Percentiles rank a stretch among this genome's conserved stretches.
These are phyloP conservation scores for Aspergillus clavatus DNA, from an alignment of 2,329 filamentous ascomycete species.

Conservation along the genomic window DNA sequence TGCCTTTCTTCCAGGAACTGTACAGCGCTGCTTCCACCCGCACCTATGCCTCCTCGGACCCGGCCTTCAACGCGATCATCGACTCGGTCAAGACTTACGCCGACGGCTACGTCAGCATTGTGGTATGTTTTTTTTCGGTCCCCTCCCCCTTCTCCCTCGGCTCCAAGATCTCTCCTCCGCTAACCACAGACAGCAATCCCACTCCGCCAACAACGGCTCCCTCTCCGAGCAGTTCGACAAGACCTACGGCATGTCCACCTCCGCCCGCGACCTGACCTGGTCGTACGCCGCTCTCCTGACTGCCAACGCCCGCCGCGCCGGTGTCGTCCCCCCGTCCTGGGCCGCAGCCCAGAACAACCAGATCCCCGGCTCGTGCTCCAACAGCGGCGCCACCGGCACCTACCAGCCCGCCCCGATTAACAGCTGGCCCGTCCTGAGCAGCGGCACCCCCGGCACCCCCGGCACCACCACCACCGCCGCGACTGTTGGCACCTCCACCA, in stretches of 20 bases:
- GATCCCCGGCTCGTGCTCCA: constrained; percentile 27
- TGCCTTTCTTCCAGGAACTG: constrained; percentile 67
- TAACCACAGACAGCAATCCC: too few relatives aligned
- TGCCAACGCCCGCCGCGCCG: constrained; percentile 29
- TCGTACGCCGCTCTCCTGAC: constrained; percentile 43
- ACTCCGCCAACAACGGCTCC: constrained; percentile 27
- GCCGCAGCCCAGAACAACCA: constrained; percentile 28
- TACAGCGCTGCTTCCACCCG: constrained; percentile 55
- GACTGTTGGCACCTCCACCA: constrained; percentile 11
- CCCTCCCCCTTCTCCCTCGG: too few relatives aligned
- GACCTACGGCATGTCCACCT: constrained; percentile 31
- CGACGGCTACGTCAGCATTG: constrained; percentile 50
- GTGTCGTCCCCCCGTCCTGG: constrained; percentile 32
- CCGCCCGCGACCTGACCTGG: constrained; percentile 43
- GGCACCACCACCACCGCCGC: constrained; percentile 7
- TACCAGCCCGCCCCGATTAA: constrained; percentile 31
- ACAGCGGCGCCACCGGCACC: constrained; percentile 30
- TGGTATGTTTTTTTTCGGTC: too few relatives aligned
- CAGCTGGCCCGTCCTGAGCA: constrained; percentile 28
- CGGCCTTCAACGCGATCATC: constrained; percentile 52
- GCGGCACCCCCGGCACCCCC: constrained; percentile 7
- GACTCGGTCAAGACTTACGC: constrained; percentile 63
- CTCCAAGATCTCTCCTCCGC: too few relatives aligned
- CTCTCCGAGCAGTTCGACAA: constrained; percentile 41
- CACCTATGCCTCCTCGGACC: constrained; percentile 58